Evolutionary conservation across 1,139 yeast species (phyloP).

Genomic region (Protomyces arabidopsidicola): DNA sequence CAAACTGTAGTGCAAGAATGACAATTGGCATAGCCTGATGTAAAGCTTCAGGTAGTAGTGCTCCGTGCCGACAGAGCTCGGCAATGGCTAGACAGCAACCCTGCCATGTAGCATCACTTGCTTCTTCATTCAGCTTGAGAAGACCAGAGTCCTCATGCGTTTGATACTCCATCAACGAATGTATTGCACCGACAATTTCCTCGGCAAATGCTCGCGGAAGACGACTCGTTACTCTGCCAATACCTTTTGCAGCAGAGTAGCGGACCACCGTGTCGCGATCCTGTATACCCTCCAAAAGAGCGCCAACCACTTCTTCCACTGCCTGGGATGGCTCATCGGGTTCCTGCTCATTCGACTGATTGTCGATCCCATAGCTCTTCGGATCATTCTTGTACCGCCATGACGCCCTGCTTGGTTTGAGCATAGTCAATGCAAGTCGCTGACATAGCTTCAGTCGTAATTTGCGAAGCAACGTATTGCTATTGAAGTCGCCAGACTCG

Average conservation of each 20-base stretch:
- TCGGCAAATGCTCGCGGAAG: constrained; percentile 36
- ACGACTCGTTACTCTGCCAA: constrained; percentile 44
- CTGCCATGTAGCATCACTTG: constrained; percentile 45
- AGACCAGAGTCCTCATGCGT: constrained; percentile 26
- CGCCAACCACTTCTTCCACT: constrained; percentile 46
- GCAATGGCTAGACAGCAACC: constrained; percentile 48
- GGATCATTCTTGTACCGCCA: constrained; percentile 21
- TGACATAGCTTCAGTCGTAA: constrained; percentile 33
- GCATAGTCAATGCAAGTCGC: constrained; percentile 32
- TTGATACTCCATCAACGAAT: constrained; percentile 37
- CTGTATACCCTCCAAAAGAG: constrained; percentile 39
- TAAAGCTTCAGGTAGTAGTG: constrained; percentile 33
- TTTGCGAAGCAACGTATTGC: constrained; percentile 31
- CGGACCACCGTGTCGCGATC: constrained; percentile 45
- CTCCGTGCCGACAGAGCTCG: constrained; percentile 43
- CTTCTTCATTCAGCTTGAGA: constrained; percentile 29
- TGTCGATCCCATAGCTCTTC: background rate
- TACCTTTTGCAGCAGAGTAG: constrained; percentile 47
- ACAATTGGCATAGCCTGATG: constrained; percentile 36
- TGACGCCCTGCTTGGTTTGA: constrained; percentile 27
- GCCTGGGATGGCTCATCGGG: constrained; percentile 32
- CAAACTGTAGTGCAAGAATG: constrained; percentile 49
- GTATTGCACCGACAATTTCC: constrained; percentile 41
- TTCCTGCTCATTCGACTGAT: background rate
- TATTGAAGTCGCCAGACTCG: background rate